Evolutionary conservation across 495 filamentous ascomycete species (phyloP), one percentile per base, ranked within the genome.

Genomic region (Lophiotrema nucula): DNA sequence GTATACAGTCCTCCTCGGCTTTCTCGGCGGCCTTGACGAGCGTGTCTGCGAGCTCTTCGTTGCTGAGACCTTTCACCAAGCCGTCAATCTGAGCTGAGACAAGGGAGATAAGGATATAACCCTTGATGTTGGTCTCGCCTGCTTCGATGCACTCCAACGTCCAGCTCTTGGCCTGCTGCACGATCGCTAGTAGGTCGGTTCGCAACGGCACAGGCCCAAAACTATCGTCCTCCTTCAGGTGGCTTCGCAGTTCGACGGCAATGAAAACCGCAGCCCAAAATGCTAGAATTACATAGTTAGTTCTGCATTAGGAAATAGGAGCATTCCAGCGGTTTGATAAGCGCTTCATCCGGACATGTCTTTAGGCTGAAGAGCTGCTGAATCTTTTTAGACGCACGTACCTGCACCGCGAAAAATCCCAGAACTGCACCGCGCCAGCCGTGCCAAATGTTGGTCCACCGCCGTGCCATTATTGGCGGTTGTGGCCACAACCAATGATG

Each of bases 91-190:
- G 75, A 3, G 74, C 75, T 3, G 54, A 25, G 0, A 83, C 46
- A 4, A 79, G 51, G 2, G 56, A 53, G 0, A 68, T 58, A 23
- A 83, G 66, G 23, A 86, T 37, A 39, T 78, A 78, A 0, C 76
- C 79, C 55, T 84, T 85, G n/a, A 79, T 69, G 58, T 82, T 84
- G 0, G 77, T 81, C 65, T 83, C 78, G 2, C 82, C 82, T 2
- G 69, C 71, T 35, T 73, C 42, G 3, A 84, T 72, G 27, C 67
- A 70, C 10, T 55, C 54, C 64, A 78, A 65, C 0, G 49, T 27
- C 76, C 77, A 83, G 3, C 47, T 47, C 35, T 72, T 73, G 0
- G 76, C 73, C 23, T 83, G 75, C 0, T 74, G 65, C 2, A 84
- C 6, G 2, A 80, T 69, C 1, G 68, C 49, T 1, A 83, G 53